These are phyloP conservation scores for Isabelozyma pseudorhagii DNA, from an alignment of 805 yeast genomes.

Conservation along the genomic window DNA sequence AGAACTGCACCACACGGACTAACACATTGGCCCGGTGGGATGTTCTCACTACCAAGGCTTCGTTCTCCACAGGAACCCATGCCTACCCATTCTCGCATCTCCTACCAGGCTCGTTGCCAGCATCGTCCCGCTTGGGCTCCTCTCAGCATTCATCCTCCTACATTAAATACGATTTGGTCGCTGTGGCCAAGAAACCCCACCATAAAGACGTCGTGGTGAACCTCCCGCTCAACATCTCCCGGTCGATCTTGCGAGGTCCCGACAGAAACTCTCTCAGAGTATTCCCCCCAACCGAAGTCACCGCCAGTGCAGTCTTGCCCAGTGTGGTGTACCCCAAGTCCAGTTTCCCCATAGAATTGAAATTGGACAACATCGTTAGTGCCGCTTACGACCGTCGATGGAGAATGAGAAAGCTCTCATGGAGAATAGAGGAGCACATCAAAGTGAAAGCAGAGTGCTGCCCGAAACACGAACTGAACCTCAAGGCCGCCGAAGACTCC, in stretches of 20 bases:
- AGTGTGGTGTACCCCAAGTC: slow-evolving; percentile 88
- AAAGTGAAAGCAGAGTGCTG: slow-evolving; percentile 61
- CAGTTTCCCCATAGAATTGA: slow-evolving; percentile 76
- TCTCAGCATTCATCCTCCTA: slow-evolving; percentile 40
- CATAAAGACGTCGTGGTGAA: slow-evolving; percentile 30
- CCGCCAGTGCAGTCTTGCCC: slow-evolving; percentile 84
- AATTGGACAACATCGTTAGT: slow-evolving; percentile 64
- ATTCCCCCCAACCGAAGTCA: slow-evolving; percentile 92
- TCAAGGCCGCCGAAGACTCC: slow-evolving; percentile 41
- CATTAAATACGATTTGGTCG: slow-evolving; percentile 75
- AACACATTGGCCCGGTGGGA: slow-evolving; percentile 86
- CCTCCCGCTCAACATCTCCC: slow-evolving; percentile 67
- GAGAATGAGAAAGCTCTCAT: slow-evolving; percentile 85
- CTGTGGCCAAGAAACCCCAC: slow-evolving; percentile 37
- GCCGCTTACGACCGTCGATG: slow-evolving; percentile 63
- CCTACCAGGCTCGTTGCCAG: slow-evolving; percentile 84
- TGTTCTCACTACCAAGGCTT: slow-evolving; percentile 56
- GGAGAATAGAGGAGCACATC: slow-evolving; percentile 87
- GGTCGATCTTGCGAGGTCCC: slow-evolving; percentile 77
- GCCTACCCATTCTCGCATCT: slow-evolving; percentile 91
- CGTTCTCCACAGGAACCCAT: slow-evolving; percentile 67
- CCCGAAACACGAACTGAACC: slow-evolving; percentile 50
- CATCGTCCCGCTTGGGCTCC: slow-evolving; percentile 65
- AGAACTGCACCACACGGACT: slow-evolving; percentile 51
- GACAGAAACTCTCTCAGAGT: slow-evolving; percentile 85